phyloP scores from a whole-genome alignment of 129 eudicot species.

The Arctium lappa region DNA sequence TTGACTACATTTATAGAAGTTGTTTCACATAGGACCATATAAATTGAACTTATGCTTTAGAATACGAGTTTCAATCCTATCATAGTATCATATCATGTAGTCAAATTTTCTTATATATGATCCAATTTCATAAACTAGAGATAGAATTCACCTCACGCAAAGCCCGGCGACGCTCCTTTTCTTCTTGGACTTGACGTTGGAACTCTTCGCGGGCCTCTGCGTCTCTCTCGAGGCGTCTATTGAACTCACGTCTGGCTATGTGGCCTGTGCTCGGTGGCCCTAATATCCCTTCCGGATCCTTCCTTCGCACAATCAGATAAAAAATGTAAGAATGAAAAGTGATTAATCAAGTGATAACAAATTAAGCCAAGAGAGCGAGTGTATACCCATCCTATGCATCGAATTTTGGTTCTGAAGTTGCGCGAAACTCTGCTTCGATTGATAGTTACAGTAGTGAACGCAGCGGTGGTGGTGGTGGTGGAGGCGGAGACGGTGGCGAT shows the following conservation, averaged over 20 bases:
- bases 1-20: not conserved
- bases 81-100: not conserved
- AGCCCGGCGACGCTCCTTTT: constrained; percentile 67
- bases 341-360: not conserved
- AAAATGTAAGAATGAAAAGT: not conserved
- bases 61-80: not conserved
- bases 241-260: constrained; percentile 69
- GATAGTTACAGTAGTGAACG: constrained; percentile 9
- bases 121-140: not conserved
- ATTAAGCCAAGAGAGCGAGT: not conserved
- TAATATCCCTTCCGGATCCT: constrained; percentile 94
- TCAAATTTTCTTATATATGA: not conserved
- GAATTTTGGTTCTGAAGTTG: constrained; percentile 40
- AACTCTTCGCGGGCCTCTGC: constrained; percentile 72
- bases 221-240: constrained; percentile 67
- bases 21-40: not conserved
- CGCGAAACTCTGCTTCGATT: constrained; percentile 12
- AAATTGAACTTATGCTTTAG: not conserved
- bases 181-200: constrained; percentile 70
- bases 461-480: constrained; percentile 2
- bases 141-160: constrained; percentile 53
- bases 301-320: constrained; percentile 47
- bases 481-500: constrained; percentile 22
- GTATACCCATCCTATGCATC: constrained; percentile 61
- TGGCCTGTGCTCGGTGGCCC: constrained; percentile 78